Percentiles rank a stretch among this genome's conserved stretches.
Conservation (phyloP, 2,329 filamentous ascomycete species). For the Magnaporthiopsis rhizophila region DNA sequence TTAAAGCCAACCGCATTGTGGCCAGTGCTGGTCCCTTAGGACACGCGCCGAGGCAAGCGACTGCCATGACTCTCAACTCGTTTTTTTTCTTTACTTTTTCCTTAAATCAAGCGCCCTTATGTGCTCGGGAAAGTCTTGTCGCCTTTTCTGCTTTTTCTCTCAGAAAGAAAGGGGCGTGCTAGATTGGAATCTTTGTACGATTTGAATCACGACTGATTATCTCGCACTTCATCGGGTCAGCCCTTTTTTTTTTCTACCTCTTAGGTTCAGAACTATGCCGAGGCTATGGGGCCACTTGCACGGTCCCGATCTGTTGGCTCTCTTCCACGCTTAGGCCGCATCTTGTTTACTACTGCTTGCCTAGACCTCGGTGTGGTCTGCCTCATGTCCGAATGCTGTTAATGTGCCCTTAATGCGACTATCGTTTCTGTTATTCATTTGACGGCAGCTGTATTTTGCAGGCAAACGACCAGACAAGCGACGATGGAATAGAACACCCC, state of each 20-base stretch:
- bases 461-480: no score
- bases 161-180: constrained; percentile 23
- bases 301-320: no score
- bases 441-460: no score
- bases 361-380: no score
- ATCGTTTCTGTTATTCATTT: no score
- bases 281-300: no score
- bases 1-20: constrained; percentile 1
- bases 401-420: no score
- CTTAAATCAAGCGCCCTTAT: constrained; percentile 19
- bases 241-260: constrained; percentile 9
- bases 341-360: no score
- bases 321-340: no score
- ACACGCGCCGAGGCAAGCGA: constrained; percentile 2
- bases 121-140: constrained; percentile 7
- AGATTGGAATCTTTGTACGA: constrained; percentile 29
- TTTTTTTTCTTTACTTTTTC: constrained; percentile 16
- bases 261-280: no score
- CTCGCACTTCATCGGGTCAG: constrained; percentile 10
- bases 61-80: constrained; percentile 4
- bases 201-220: constrained; percentile 21
- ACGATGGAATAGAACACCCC: no score
- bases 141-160: constrained; percentile 9
- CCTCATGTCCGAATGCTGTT: no score
- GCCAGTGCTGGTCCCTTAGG: constrained; percentile 14